Evolutionary conservation across 2,329 filamentous ascomycete genomes (phyloP).

Genomic region (Cryphonectria naterciae): DNA sequence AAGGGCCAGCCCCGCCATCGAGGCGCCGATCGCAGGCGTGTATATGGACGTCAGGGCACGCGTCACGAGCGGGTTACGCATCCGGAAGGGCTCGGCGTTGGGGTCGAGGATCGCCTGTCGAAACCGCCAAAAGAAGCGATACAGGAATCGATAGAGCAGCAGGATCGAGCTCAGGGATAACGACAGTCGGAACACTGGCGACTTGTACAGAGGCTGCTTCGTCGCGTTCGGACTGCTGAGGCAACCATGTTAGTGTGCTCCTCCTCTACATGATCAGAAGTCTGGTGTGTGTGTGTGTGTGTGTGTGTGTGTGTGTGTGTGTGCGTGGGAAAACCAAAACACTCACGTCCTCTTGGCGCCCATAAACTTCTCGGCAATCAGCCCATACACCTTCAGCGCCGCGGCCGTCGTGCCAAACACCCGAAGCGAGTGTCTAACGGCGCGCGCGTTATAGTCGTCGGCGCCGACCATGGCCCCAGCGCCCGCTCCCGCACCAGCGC

Average conservation of each 20-base stretch:
- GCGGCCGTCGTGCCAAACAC: constrained; percentile 69
- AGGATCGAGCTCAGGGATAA: constrained; percentile 84
- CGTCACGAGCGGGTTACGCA: constrained; percentile 78
- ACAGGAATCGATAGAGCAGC: constrained; percentile 84
- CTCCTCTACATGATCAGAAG: constrained; percentile 31
- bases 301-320: too few relatives aligned
- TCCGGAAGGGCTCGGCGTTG: constrained; percentile 79
- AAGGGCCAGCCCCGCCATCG: constrained; percentile 80
- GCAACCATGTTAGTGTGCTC: constrained; percentile 27
- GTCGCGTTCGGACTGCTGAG: constrained; percentile 36
- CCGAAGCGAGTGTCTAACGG: constrained; percentile 71
- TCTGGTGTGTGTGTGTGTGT: too few relatives aligned
- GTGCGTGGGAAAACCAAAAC: background rate
- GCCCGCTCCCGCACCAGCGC: constrained; percentile 23
- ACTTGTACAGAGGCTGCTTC: constrained; percentile 63
- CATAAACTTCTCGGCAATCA: constrained; percentile 53
- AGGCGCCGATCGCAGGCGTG: constrained; percentile 88
- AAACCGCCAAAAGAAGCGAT: constrained; percentile 84
- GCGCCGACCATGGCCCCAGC: constrained; percentile 39
- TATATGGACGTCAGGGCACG: constrained; percentile 78
- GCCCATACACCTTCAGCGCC: constrained; percentile 65
- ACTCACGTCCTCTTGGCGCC: constrained; percentile 51
- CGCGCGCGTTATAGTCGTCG: constrained; percentile 72
- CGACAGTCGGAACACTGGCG: constrained; percentile 75
- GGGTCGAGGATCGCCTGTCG: constrained; percentile 78